A percentile compares a stretch with the other conserved stretches of the same genome.
phyloP scores from a whole-genome alignment of 257 asterid genomes.

The Ehretia macrophylla region DNA sequence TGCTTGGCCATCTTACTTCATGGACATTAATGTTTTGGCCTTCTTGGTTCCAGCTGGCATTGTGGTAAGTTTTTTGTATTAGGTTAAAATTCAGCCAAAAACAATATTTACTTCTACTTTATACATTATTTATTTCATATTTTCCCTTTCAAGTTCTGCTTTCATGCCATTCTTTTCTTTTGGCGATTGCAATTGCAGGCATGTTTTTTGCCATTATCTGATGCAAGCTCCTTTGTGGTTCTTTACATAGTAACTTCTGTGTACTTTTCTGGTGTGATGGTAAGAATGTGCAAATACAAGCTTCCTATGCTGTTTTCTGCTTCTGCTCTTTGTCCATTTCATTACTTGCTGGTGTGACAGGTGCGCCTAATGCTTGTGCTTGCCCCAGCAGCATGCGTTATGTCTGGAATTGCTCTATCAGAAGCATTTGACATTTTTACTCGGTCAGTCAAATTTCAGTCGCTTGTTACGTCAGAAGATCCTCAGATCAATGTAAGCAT shows the following conservation, averaged over 20 bases:
- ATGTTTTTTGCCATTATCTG: slow-evolving; percentile 92
- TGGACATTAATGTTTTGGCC: slow-evolving; percentile 96
- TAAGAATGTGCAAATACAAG: slow-evolving; percentile 22
- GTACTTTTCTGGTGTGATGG: slow-evolving; percentile 99
- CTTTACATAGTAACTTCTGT: slow-evolving; percentile 96
- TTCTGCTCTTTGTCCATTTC: neutral
- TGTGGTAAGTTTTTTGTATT: slow-evolving; percentile 53
- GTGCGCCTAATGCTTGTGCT: slow-evolving; percentile 98
- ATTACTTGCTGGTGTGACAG: slow-evolving; percentile 37
- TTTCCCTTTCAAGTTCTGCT: neutral
- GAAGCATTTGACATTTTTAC: slow-evolving; percentile 88
- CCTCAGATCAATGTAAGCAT: slow-evolving; percentile 51
- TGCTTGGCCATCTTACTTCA: slow-evolving; percentile 99
- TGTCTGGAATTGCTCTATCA: slow-evolving; percentile 99
- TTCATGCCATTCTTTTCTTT: neutral
- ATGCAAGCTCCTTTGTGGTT: slow-evolving; percentile 93
- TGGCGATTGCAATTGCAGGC: slow-evolving; percentile 58
- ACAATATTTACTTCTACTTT: slow-evolving; percentile 2
- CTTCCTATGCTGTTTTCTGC: slow-evolving; percentile 7
- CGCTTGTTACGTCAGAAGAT: slow-evolving; percentile 29
- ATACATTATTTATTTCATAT: slow-evolving; percentile 5
- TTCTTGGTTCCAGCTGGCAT: slow-evolving; percentile 99
- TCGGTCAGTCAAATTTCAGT: slow-evolving; percentile 72
- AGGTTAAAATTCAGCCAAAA: slow-evolving; percentile 8
- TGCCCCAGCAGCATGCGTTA: slow-evolving; percentile 99